Base-by-base conservation (phyloP, 352 stramenopile genomes). In the Phytopythium aichiense region DNA sequence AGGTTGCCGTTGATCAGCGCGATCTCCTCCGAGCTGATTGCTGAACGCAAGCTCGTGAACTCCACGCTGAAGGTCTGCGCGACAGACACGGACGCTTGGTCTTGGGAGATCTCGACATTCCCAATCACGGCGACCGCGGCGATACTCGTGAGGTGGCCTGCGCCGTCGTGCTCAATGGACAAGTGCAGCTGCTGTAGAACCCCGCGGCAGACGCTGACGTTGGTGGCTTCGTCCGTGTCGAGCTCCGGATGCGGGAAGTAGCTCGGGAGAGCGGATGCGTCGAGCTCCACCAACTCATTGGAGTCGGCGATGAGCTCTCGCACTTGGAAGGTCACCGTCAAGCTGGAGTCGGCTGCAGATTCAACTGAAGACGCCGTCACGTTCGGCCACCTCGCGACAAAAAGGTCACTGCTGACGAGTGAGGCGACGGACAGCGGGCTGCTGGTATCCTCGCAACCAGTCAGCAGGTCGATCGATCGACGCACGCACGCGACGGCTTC, bases 1-100 rank as follows among this genome's bases (percentile, higher is more conserved):
- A 79, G 1, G 60, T 84, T 84, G 4, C 74, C 72, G 18, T 71
- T 68, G 16, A 59, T 37, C 11, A 84, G 58, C 13, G 72, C 71
- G 18, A 75, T 58, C 20, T 68, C 18, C 0, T 46, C 38, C 2
- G n/a, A 48, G 20, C 40, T 23, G 25, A 79, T 63, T 0, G 48
- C 8, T 7, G 35, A 30, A 0, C 45, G 35, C 0, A 63, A 65
- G 58, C 69, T 83, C 31, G 66, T 18, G 22, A 83, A 83, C 4
- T n/a, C 37, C 4, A 77, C 65, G 7, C 67, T 67, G 60, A 79
- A 81, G 0, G 64, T 64, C 57, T 82, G 74, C 6, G 22, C 13
- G n/a, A 78, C 8, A 9, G 66, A 45, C 9, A 66, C 42, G 7
- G 11, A 11, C 4, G n/a, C n/a, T n/a, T 60, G 28, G 0, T 37